Evolutionary conservation across 495 filamentous ascomycete species (phyloP), one percentile per base, ranked within the genome.

Genomic region (Neurospora sp.): DNA sequence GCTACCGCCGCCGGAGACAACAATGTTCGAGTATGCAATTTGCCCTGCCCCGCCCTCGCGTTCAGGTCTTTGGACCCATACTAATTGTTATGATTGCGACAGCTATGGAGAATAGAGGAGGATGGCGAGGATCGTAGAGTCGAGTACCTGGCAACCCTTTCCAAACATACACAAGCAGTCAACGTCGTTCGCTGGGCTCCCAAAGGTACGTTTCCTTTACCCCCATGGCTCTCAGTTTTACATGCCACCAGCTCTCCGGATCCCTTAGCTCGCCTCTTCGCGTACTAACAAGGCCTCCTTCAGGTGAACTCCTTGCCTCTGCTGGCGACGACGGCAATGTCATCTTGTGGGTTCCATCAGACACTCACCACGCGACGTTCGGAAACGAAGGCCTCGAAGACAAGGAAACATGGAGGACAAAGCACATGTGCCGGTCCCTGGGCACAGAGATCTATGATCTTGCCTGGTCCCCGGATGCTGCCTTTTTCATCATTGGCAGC

Each of bases 321-420:
- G 96, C 96, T 27, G 95, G 96, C 70, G 96, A 99, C 77, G 96
- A 99, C 79, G 96, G 96, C 40, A 98, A 98, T 80, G 92, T 97
- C 41, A 88, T 99, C 16, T 85, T 97, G 53, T 99, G 96, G 96
- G 92, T 96, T 40, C 94, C 93, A 1, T 92, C 92, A 37, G 96
- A 99, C 76, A 83, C 83, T 35, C 85, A 88, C 65, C 78, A 82
- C 68, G 74, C 75, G 44, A 87, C 85, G 14, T 92, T 97, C 75
- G 95, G 94, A 48, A 90, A 93, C 79, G 94, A 98, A 74, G 88
- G 87, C 12, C 84, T 91, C 45, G 96, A 97, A 74, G 96, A 98
- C 78, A 97, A 97, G 81, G 96, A 99, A 81, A 92, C 91, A 72
- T 99, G 96, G 96, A 87, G 96, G 68, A 90, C 95, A 69, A 99